phyloP scores from a whole-genome alignment of 768 basidiomycete genomes.

The Boletus huronensis region DNA sequence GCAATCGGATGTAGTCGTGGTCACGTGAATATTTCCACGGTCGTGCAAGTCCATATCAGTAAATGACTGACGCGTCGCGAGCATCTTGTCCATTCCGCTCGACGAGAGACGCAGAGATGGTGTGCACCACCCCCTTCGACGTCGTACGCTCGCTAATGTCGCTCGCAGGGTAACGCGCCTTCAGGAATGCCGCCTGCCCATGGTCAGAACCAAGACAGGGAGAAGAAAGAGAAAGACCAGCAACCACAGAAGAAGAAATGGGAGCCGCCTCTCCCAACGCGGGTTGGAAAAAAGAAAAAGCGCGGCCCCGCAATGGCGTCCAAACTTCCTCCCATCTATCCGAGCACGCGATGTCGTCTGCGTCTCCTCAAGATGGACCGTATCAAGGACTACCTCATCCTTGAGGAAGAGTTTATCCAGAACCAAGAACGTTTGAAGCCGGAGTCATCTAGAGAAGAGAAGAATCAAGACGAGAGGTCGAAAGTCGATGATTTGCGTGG shows the following conservation, averaged over 20 bases:
- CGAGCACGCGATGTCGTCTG: constrained; percentile 92
- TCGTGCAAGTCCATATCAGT: constrained; percentile 34
- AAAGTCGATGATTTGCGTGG: constrained; percentile 94
- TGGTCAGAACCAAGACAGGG: constrained; percentile 43
- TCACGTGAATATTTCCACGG: constrained; percentile 26
- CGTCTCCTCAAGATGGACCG: constrained; percentile 96
- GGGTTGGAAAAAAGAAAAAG: constrained; percentile 94
- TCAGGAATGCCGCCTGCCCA: constrained; percentile 50
- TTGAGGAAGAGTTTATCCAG: constrained; percentile 93
- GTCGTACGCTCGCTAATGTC: constrained; percentile 3
- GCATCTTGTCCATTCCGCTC: neutral
- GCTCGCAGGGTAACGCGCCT: constrained; percentile 65
- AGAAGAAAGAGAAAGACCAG: constrained; percentile 41
- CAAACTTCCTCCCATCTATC: constrained; percentile 89
- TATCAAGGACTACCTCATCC: constrained; percentile 94
- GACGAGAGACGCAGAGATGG: constrained; percentile 20
- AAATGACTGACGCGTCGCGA: constrained; percentile 50
- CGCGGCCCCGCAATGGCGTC: constrained; percentile 88
- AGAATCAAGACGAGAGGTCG: constrained; percentile 91
- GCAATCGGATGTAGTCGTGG: constrained; percentile 5
- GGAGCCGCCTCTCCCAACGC: constrained; percentile 96
- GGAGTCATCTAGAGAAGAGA: constrained; percentile 84
- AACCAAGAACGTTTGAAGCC: constrained; percentile 92
- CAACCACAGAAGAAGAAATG: constrained; percentile 84
- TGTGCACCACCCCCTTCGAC: constrained; percentile 5